Conservation (phyloP, 2,329 filamentous ascomycete species). For the Ceratocystis destructans region DNA sequence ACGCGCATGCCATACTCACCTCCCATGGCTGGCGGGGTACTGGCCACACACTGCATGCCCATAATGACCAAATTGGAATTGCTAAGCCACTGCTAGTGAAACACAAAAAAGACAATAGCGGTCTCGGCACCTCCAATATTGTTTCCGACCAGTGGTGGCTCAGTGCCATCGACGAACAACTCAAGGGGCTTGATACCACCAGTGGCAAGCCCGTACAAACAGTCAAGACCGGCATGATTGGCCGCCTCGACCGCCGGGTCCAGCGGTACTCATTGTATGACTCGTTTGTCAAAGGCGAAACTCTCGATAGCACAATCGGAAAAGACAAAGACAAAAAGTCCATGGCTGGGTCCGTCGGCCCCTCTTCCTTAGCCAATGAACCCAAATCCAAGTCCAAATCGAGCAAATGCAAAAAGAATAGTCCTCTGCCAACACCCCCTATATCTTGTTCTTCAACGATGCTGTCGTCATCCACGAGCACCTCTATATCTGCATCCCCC, state of each 20-base stretch:
- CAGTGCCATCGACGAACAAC: constrained; percentile 79
- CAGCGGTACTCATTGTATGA: constrained; percentile 58
- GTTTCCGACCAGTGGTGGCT: constrained; percentile 90
- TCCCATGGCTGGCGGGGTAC: constrained; percentile 82
- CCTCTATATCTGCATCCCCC: background rate
- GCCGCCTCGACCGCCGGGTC: constrained; percentile 41
- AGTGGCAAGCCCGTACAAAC: constrained; percentile 44
- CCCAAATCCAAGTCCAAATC: constrained; percentile 2
- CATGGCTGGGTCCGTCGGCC: constrained; percentile 7
- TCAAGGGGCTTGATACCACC: constrained; percentile 62
- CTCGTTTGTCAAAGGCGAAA: constrained; percentile 71
- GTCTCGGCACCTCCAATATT: constrained; percentile 63
- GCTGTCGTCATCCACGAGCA: background rate
- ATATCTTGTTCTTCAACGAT: background rate
- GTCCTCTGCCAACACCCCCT: background rate
- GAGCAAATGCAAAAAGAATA: background rate
- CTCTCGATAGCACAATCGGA: constrained; percentile 56
- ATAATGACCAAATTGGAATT: constrained; percentile 58
- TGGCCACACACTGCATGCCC: constrained; percentile 74
- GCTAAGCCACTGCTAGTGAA: constrained; percentile 70
- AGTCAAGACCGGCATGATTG: constrained; percentile 39
- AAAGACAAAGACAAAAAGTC: constrained; percentile 9
- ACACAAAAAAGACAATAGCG: constrained; percentile 67
- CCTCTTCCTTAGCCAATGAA: constrained; percentile 4
- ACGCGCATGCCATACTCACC: constrained; percentile 69